Evolutionary conservation across 2,329 filamentous ascomycete genomes (phyloP), one percentile per base, ranked within the genome.

Genomic region (Botrytis byssoidea): DNA sequence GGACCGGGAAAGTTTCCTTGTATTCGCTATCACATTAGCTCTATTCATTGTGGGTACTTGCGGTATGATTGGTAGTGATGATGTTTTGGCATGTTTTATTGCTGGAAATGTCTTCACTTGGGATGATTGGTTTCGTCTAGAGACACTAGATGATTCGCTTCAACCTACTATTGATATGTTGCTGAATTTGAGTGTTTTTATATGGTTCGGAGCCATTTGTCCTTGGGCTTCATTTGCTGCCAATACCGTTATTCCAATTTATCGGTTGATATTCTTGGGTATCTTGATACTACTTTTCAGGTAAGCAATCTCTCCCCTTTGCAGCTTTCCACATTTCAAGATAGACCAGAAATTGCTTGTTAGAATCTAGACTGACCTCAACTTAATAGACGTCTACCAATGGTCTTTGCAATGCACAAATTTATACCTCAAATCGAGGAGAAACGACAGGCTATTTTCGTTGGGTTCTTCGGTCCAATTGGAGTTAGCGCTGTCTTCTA

Each of bases 131-230:
- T 98, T 97, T 83, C 91, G 95, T 0, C 85, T 95, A 1, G 93
- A 97, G 82, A 98, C 95, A 0, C 85, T 92, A 78, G 95, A 97
- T 77, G 95, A 98, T 81, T 95, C 93, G 2, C 87, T 98, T n/a
- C 94, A 98, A 81, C 94, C 94, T 0, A 97, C 94, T 0, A 92
- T 98, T 64, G 94, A 98, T 81, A 97, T 97, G 94, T 86, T 98
- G 2, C 90, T 98, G 73, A 98, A 98, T 80, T 51, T 80, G 20
- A 86, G 91, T 29, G 88, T 98, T 57, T 98, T 98, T 81, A 89
- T 97, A 82, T 98, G 94, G 94, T 95, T 93, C 78, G 94, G 94
- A 5, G 93, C 93, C 0, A 89, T 95, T 18, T 93, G 92, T 74
- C 95, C 95, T 0, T 98, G 95, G 95, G 81, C 85, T 7, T 84